Evolutionary conservation across 768 basidiomycete species (phyloP), one percentile per base, ranked within the genome.

Genomic region (Filobasidium floriforme): DNA sequence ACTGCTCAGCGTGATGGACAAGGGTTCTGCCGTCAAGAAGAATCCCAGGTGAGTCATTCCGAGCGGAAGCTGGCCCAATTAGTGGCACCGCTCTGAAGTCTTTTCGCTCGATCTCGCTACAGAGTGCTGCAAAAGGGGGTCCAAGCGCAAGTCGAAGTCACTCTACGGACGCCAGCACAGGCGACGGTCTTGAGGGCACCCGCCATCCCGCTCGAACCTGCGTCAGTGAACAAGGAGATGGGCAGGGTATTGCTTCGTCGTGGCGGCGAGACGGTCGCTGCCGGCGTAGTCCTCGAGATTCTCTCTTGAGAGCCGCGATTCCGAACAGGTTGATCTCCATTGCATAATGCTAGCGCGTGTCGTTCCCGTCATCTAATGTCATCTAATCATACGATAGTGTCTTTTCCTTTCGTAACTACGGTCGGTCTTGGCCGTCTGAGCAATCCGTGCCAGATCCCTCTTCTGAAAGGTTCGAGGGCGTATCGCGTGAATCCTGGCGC

Each of bases 201-300:
- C 9, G 83, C 86, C 1, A 88, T 97, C 28, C 90, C 96, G 14
- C 74, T 98, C 18, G 96, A 98, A 75, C 84, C 89, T 1, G 94
- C 96, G 71, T 79, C 85, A 0, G 80, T 80, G 7, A 98, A 93
- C 80, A 99, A 98, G 79, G 90, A 93, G 63, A 96, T 98, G 96
- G 96, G 96, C 0, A 81, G 96, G 57, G 84, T 99, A 60, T 75
- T 99, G 69, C 81, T 99, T 66, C 82, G 96, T 52, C 81, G 94
- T 62, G 87, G 86, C 37, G 96, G 96, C 0, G 93, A 97, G 80
- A 97, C 96, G 0, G 89, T 99, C 67, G 91, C 87, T 44, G 93
- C 93, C 54, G 93, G 92, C 87, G 60, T 57, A 1, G 54, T 57
- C 5, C 7, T 32, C 4, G 54, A 57, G 26, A 57, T 57, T n/a